Percentiles rank a stretch among this genome's conserved stretches.
Evolutionary conservation across 176 grass and related monocot genomes (phyloP).

Genomic region (Lolium rigidum): DNA sequence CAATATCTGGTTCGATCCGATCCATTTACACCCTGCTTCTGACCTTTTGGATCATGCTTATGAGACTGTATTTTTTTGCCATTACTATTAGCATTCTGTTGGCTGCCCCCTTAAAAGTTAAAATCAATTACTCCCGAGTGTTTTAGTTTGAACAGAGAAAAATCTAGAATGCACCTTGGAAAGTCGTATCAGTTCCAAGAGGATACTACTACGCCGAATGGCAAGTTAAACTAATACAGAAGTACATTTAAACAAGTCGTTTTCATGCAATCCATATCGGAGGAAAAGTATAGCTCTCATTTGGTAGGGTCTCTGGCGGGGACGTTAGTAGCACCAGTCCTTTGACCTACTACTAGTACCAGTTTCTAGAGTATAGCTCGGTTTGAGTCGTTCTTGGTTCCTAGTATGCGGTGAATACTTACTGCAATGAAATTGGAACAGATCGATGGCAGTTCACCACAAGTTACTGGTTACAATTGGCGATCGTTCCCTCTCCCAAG

Average conservation of each 20-base stretch:
- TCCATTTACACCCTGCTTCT: too few species aligned
- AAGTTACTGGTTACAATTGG: conserved; percentile 10
- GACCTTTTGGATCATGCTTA: too few species aligned
- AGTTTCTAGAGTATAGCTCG: conserved; percentile 43
- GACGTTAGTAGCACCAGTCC: conserved; percentile 23
- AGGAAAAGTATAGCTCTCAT: conserved; percentile 37
- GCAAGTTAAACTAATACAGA: neutral
- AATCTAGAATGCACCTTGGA: neutral
- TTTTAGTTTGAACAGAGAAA: too few species aligned
- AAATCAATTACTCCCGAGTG: too few species aligned
- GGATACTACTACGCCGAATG: neutral
- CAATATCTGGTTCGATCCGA: too few species aligned
- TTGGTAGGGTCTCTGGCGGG: conserved; percentile 31
- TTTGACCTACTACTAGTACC: conserved; percentile 46
- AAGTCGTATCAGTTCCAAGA: neutral
- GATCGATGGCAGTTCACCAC: conserved; percentile 25
- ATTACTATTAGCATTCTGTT: too few species aligned
- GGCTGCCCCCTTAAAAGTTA: too few species aligned
- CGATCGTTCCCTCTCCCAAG: neutral
- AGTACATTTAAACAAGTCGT: neutral
- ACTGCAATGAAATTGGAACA: conserved; percentile 1
- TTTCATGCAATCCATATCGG: conserved; percentile 42
- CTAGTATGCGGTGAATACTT: neutral
- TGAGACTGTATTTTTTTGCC: too few species aligned
- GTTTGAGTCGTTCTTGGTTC: conserved; percentile 33